These are phyloP conservation scores for Macrolepiota dolichaula DNA, from an alignment of 768 basidiomycete species.

Conservation along the genomic window DNA sequence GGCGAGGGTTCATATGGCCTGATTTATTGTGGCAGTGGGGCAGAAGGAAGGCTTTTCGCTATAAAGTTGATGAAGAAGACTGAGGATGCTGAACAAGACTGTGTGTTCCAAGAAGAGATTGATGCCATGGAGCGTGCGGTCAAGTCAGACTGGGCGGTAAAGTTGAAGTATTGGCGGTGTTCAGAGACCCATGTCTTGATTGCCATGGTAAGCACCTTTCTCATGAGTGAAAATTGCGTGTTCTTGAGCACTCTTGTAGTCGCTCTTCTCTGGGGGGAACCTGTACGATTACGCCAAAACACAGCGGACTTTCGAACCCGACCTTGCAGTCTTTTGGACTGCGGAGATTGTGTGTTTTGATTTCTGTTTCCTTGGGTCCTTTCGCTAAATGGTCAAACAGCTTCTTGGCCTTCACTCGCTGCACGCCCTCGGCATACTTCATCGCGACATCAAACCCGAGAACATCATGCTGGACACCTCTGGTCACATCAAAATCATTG, in stretches of 20 bases:
- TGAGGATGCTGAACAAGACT: neutral
- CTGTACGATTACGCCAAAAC: conserved; percentile 7
- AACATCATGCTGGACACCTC: conserved; percentile 13
- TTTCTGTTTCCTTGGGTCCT: neutral
- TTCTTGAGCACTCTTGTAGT: neutral
- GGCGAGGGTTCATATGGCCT: conserved; percentile 6
- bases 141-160: conserved; percentile 4
- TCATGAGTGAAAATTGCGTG: neutral
- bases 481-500: conserved; percentile 12
- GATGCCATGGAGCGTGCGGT: neutral
- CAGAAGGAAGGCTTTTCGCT: neutral
- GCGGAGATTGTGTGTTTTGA: conserved; percentile 1
- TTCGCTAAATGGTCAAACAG: neutral
- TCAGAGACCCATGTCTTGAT: neutral
- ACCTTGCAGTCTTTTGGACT: conserved; percentile 9
- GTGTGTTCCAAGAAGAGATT: neutral
- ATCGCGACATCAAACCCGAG: conserved; percentile 17
- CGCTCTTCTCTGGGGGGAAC: conserved; percentile 3
- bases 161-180: conserved; percentile 3
- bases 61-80: conserved; percentile 4
- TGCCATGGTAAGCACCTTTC: conserved; percentile 7
- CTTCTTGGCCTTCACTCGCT: conserved; percentile 12
- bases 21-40: conserved; percentile 1
- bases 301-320: neutral
- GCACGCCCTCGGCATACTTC: conserved; percentile 16